Base-by-base conservation (phyloP, 2,329 filamentous ascomycete genomes). In the Penicillium sp. region DNA sequence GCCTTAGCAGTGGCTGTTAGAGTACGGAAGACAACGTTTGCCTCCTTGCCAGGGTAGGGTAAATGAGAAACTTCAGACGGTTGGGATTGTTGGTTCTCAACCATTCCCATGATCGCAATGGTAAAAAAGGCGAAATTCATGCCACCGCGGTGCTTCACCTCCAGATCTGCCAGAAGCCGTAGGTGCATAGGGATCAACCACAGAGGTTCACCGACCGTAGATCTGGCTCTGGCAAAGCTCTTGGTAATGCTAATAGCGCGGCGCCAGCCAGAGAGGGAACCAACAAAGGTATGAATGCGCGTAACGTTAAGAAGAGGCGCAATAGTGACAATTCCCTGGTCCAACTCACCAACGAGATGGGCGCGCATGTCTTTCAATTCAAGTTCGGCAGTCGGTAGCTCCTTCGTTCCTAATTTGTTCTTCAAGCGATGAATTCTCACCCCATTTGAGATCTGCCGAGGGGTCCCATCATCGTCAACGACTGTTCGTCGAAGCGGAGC, bases 311-410 rank as follows among this genome's bases (percentile, higher is more conserved):
- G 77, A 14, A 93, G 78, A 1, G 84, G 85, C 39, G 83, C 81
- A 57, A 92, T 89, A 64, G 90, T 87, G 24, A 84, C 82, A 29
- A 90, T 81, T 1, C 89, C 90, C 42, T 83, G 75, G 1, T 89
- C 88, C 60, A 89, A 81, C 3, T 81, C 74, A 6, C 90, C 90
- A 27, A 93, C 74, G 6, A 91, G 78, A 79, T 87, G 87, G 4
- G 78, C 87, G 2, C 87, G 82, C 53, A 58, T 55, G n/a, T 78
- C 80, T 16, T 80, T 76, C 3, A 90, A 78, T 58, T 88, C 87
- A 0, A 92, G 80, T 70, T 92, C 89, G 0, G 88, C 89, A 0
- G 89, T 91, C 0, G 89, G 88, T 0, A 92, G 76, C 0, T 91
- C 60, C 22, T 58, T 61, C 2, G 58, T 60, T 29, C 89, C 89